Percentiles rank a stretch among this genome's conserved stretches.
Evolutionary conservation across 192 early-diverging fungal genomes (phyloP).

Genomic region (Phycomyces nitens): DNA sequence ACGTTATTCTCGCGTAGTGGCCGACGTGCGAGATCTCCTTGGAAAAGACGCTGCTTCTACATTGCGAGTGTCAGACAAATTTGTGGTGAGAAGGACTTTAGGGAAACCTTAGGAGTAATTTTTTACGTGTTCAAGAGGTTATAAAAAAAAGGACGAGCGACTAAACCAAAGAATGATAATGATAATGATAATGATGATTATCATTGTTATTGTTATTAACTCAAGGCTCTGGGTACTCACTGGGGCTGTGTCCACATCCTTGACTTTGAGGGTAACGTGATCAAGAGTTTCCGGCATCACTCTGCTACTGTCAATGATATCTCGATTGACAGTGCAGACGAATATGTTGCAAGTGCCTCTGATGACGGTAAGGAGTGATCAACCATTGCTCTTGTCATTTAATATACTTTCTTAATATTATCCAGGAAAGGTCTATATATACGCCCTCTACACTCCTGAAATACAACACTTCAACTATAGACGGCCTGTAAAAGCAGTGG

Average conservation of each 20-base stretch:
- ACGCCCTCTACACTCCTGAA: conserved; percentile 76
- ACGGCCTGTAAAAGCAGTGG: conserved; percentile 86
- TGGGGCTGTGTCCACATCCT: conserved; percentile 86
- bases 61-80: conserved; percentile 76
- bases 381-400: no score
- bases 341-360: conserved; percentile 89
- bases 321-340: conserved; percentile 79
- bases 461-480: conserved; percentile 70
- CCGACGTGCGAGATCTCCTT: conserved; percentile 71
- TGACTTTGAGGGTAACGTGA: conserved; percentile 88
- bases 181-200: no score
- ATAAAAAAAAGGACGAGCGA: neutral
- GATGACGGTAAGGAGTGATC: conserved; percentile 93
- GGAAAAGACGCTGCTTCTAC: conserved; percentile 83
- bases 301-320: conserved; percentile 84
- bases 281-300: conserved; percentile 82
- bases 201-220: no score
- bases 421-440: conserved; percentile 80
- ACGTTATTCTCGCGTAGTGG: conserved; percentile 82
- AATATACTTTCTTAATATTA: no score
- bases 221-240: conserved; percentile 82
- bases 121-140: neutral
- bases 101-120: neutral
- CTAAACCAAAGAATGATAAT: neutral
- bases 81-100: conserved; percentile 59